phyloP scores from a whole-genome alignment of 2,329 filamentous ascomycete species.

The Diaporthe aspalathi region DNA sequence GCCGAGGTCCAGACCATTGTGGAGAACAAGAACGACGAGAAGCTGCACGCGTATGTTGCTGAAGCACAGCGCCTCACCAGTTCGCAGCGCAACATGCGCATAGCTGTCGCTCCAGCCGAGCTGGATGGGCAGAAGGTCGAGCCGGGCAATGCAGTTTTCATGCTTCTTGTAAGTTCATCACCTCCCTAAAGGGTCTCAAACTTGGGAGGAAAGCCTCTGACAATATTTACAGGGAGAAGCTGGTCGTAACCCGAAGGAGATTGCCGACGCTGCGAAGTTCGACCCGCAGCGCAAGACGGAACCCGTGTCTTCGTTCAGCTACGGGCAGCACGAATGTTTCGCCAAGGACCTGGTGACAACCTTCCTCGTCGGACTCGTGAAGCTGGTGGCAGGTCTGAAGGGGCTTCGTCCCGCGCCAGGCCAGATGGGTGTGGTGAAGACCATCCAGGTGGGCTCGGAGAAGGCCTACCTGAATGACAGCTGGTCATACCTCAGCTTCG shows the following conservation, averaged over 20 bases:
- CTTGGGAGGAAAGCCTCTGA: no score
- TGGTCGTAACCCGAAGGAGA: slow-evolving; percentile 52
- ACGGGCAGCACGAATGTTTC: slow-evolving; percentile 57
- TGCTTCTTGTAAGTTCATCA: slow-evolving; percentile 51
- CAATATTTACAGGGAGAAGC: slow-evolving; percentile 49
- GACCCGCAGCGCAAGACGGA: slow-evolving; percentile 33
- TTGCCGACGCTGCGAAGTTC: slow-evolving; percentile 54
- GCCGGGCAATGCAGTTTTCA: slow-evolving; percentile 54
- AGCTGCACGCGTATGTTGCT: slow-evolving; percentile 51
- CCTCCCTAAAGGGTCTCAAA: no score
- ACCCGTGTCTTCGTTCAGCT: slow-evolving; percentile 57
- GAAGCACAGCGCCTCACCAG: slow-evolving; percentile 56
- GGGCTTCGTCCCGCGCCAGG: slow-evolving; percentile 58
- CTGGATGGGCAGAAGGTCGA: slow-evolving; percentile 54
- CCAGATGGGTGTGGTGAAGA: slow-evolving; percentile 58
- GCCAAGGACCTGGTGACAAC: slow-evolving; percentile 51
- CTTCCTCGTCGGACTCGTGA: slow-evolving; percentile 56
- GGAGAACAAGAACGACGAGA: slow-evolving; percentile 48
- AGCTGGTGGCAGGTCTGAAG: slow-evolving; percentile 56
- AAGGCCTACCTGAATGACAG: slow-evolving; percentile 60
- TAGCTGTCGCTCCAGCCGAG: slow-evolving; percentile 44
- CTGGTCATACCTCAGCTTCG: slow-evolving; percentile 58
- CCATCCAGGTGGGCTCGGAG: slow-evolving; percentile 53
- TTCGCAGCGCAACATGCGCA: slow-evolving; percentile 52
- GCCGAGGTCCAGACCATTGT: slow-evolving; percentile 55